phyloP scores from a whole-genome alignment of 495 filamentous ascomycete genomes.

The Trichoderma orchidacearum region DNA sequence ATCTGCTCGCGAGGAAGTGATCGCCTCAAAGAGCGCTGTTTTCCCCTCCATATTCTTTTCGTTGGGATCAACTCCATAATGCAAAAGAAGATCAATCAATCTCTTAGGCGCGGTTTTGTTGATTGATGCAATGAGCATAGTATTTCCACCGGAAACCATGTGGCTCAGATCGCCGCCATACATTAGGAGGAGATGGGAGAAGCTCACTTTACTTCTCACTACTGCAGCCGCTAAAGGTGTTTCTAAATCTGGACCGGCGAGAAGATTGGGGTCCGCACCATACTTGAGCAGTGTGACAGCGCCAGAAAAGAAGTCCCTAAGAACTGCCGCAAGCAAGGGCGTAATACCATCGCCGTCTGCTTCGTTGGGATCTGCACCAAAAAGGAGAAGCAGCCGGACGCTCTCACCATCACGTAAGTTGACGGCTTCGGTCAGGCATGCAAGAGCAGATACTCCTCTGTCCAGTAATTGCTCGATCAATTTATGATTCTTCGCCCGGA shows the following conservation, averaged over 20 bases:
- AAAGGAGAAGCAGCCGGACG: conserved; percentile 32
- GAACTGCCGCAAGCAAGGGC: conserved; percentile 26
- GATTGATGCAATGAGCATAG: conserved; percentile 31
- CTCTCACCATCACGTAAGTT: conserved; percentile 28
- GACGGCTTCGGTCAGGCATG: conserved; percentile 28
- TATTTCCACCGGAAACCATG: conserved; percentile 28
- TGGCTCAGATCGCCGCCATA: conserved; percentile 33
- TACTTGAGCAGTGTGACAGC: conserved; percentile 34
- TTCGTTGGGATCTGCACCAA: conserved; percentile 32
- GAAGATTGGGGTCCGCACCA: conserved; percentile 34
- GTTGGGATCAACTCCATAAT: conserved; percentile 35
- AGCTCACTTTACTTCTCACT: conserved; percentile 20
- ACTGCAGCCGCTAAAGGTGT: conserved; percentile 26
- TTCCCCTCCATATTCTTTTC: conserved; percentile 34
- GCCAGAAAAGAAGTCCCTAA: conserved; percentile 27
- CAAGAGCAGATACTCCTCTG: conserved; percentile 33
- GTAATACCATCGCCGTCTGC: conserved; percentile 24
- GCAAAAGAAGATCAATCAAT: conserved; percentile 32
- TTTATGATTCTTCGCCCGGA: conserved; percentile 29
- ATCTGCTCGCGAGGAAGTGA: conserved; percentile 17
- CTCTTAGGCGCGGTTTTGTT: conserved; percentile 25
- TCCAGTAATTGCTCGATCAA: conserved; percentile 37
- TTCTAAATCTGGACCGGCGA: conserved; percentile 22
- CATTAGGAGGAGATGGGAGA: conserved; percentile 30
- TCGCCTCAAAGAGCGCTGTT: conserved; percentile 33